phyloP scores from a whole-genome alignment of 192 early-diverging fungal species.

The Backusella liffmaniae region DNA sequence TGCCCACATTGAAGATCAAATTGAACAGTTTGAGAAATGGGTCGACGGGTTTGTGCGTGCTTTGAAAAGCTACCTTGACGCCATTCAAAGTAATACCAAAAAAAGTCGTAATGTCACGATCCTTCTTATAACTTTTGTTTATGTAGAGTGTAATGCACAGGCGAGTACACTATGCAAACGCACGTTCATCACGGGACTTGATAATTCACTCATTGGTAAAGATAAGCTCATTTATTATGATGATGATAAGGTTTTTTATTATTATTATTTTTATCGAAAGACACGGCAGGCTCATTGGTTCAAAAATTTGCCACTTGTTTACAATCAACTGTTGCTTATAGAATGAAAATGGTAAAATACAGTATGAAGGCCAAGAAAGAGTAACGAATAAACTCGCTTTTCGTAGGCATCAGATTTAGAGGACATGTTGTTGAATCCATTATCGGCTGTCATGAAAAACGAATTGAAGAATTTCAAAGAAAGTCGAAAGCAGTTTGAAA shows the following conservation, averaged over 20 bases:
- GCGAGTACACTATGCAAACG: conserved; percentile 31
- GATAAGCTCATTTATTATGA: not conserved
- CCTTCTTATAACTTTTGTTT: too few relatives aligned
- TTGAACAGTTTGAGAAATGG: conserved; percentile 58
- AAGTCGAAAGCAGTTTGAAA: conserved; percentile 42
- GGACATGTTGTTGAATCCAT: conserved; percentile 57
- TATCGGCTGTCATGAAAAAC: conserved; percentile 54
- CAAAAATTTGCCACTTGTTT: conserved; percentile 43
- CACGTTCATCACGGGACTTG: conserved; percentile 8
- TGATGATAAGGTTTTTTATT: not conserved
- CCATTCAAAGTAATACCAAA: conserved; percentile 31
- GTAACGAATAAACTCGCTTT: too few relatives aligned
- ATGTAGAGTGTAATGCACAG: conserved; percentile 34
- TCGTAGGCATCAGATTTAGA: conserved; percentile 53
- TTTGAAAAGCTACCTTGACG: conserved; percentile 38
- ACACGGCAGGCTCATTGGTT: conserved; percentile 44
- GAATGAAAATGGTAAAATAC: conserved; percentile 43
- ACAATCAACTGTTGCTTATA: conserved; percentile 46
- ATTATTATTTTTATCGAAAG: not conserved
- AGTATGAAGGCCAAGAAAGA: too few relatives aligned
- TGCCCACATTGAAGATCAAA: conserved; percentile 52
- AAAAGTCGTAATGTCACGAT: not conserved
- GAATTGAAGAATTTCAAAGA: conserved; percentile 68
- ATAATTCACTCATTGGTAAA: conserved; percentile 35
- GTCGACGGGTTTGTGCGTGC: conserved; percentile 40